Evolutionary conservation across 2,329 filamentous ascomycete genomes (phyloP).

Genomic region (Blastomyces parvus): DNA sequence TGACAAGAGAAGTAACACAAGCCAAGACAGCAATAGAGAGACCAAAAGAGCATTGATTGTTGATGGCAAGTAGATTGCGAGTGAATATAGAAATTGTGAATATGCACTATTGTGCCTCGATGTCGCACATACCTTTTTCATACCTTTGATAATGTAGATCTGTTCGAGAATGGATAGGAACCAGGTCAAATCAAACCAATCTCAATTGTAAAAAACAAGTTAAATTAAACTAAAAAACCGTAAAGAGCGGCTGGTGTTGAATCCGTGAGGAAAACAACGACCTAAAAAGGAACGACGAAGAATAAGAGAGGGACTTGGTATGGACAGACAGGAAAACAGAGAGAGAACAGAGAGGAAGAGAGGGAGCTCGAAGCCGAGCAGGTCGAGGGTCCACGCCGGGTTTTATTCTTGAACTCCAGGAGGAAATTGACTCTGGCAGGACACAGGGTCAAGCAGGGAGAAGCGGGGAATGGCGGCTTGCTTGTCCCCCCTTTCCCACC

Average conservation of each 20-base stretch:
- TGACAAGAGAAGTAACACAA: background rate
- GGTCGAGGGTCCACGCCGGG: background rate
- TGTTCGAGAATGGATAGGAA: background rate
- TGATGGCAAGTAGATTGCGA: background rate
- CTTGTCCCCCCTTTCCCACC: background rate
- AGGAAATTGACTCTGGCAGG: background rate
- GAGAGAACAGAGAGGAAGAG: background rate
- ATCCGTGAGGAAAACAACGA: background rate
- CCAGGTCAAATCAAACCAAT: background rate
- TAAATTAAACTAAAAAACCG: background rate
- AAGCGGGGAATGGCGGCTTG: background rate
- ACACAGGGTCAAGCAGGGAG: background rate
- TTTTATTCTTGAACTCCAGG: background rate
- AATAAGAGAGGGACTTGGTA: background rate
- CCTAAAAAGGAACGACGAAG: background rate
- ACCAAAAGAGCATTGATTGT: background rate
- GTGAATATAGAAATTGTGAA: background rate
- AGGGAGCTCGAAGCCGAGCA: background rate
- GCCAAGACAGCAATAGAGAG: background rate
- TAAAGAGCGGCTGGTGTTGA: conserved; percentile 2
- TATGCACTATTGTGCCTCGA: background rate
- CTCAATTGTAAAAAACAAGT: background rate
- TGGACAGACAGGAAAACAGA: background rate
- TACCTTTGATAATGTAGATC: background rate
- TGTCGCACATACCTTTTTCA: background rate